phyloP scores from a whole-genome alignment of 1,284 basidiomycete genomes.

The Ustilago cynodontis region DNA sequence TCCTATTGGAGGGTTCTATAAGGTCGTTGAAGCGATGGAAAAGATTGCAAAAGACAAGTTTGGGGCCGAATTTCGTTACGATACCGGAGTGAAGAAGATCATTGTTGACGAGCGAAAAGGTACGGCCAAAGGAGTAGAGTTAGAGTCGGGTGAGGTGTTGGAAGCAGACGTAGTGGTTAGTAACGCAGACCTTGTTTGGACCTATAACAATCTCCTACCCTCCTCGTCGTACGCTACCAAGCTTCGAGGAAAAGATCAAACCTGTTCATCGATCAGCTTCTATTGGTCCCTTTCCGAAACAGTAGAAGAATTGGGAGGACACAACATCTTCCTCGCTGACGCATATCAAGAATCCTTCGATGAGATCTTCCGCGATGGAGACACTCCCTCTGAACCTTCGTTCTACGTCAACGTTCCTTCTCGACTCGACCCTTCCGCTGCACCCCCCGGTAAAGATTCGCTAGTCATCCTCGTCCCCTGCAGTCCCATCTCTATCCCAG shows the following conservation, averaged over 20 bases:
- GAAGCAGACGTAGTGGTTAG: slow-evolving; percentile 73
- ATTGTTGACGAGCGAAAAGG: slow-evolving; percentile 43
- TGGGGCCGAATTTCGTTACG: slow-evolving; percentile 72
- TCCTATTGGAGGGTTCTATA: slow-evolving; percentile 73
- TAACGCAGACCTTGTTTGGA: slow-evolving; percentile 74
- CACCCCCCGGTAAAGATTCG: slow-evolving; percentile 70
- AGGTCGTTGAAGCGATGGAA: slow-evolving; percentile 72
- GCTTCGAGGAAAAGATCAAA: slow-evolving; percentile 67
- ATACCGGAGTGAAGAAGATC: slow-evolving; percentile 71
- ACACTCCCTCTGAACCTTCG: slow-evolving; percentile 73
- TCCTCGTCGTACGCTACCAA: slow-evolving; percentile 64
- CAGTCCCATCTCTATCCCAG: slow-evolving; percentile 65
- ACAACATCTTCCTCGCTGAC: slow-evolving; percentile 72
- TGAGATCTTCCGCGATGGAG: slow-evolving; percentile 73
- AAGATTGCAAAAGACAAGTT: slow-evolving; percentile 71
- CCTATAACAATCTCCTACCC: slow-evolving; percentile 72
- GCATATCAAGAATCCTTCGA: slow-evolving; percentile 73
- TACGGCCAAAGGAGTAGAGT: slow-evolving; percentile 70
- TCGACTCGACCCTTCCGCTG: slow-evolving; percentile 69
- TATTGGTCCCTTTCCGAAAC: slow-evolving; percentile 73
- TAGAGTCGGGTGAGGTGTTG: slow-evolving; percentile 71
- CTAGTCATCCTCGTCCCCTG: slow-evolving; percentile 71
- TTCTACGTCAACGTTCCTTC: slow-evolving; percentile 75
- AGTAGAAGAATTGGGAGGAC: slow-evolving; percentile 72
- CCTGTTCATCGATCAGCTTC: slow-evolving; percentile 74